Evolutionary conservation across 73 alveolate species (phyloP).

Genomic region (Symbiodinium natans): DNA sequence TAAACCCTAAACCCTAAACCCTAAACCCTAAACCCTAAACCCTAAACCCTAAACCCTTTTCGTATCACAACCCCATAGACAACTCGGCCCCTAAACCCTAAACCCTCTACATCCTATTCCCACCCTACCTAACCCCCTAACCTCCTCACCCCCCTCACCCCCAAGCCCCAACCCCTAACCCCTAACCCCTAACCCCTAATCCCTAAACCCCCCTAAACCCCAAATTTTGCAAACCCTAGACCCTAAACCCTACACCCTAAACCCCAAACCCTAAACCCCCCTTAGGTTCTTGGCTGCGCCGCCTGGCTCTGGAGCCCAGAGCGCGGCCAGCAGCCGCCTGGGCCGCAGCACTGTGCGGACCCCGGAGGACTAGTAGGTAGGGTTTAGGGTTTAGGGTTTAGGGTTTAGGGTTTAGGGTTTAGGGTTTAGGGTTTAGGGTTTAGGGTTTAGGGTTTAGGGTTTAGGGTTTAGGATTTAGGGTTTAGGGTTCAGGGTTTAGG

Average conservation of each 20-base stretch:
- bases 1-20: background rate
- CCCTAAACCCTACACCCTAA: too few species aligned
- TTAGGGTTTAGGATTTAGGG: background rate
- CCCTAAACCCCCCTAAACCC: too few species aligned
- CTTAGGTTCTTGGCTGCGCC: background rate
- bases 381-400: background rate
- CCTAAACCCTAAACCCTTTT: background rate
- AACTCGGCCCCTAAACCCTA: too few species aligned
- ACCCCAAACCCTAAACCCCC: too few species aligned
- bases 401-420: background rate
- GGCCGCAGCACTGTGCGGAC: background rate
- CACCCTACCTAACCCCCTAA: too few species aligned
- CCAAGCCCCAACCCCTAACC: too few species aligned
- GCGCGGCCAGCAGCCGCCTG: background rate
- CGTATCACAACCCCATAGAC: too few species aligned
- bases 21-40: background rate
- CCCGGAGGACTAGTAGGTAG: background rate
- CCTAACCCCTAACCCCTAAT: too few species aligned
- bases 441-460: background rate
- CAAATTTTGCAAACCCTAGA: too few species aligned
- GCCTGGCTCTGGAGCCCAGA: background rate
- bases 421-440: background rate
- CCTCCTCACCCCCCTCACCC: too few species aligned
- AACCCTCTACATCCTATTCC: too few species aligned
- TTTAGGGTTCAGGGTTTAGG: too few species aligned